Conservation (phyloP, 139 green algal genomes). For the Auxenochlorella pyrenoidosa region DNA sequence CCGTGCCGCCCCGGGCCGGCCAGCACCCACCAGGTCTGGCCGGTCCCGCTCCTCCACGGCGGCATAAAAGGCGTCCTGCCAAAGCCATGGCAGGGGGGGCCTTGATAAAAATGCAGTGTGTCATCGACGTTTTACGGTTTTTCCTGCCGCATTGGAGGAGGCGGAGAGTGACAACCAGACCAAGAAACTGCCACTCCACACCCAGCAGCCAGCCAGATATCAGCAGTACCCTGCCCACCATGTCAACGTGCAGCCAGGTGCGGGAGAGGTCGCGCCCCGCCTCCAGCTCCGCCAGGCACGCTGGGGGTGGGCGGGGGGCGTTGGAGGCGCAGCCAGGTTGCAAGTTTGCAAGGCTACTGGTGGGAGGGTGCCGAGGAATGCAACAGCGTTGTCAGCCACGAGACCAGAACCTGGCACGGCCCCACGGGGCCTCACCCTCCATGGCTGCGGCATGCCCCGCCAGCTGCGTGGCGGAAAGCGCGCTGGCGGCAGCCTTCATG, state of each 20-base stretch:
- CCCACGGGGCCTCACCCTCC: slow-evolving; percentile 31
- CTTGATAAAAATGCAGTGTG: too few relatives aligned
- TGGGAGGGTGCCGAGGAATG: too few relatives aligned
- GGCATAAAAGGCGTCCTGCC: slow-evolving; percentile 87
- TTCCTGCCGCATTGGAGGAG: too few relatives aligned
- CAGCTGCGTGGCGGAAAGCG: slow-evolving; percentile 60
- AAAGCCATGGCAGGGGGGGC: too few relatives aligned
- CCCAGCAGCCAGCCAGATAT: too few relatives aligned
- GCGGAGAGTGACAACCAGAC: too few relatives aligned
- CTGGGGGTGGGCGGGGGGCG: neutral
- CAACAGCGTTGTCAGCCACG: neutral
- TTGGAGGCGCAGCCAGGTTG: neutral
- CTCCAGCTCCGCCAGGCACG: slow-evolving; percentile 71
- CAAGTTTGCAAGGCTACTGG: too few relatives aligned
- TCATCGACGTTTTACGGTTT: too few relatives aligned
- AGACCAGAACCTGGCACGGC: too few relatives aligned
- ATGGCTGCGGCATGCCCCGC: slow-evolving; percentile 46
- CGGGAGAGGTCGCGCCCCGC: slow-evolving; percentile 73
- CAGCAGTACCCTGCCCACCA: slow-evolving; percentile 47
- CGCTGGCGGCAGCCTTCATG: slow-evolving; percentile 45
- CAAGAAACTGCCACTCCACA: too few relatives aligned
- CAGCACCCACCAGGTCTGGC: slow-evolving; percentile 62
- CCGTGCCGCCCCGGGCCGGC: neutral
- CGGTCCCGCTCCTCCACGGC: slow-evolving; percentile 77
- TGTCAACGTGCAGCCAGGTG: slow-evolving; percentile 89